Evolutionary conservation across 2,329 filamentous ascomycete species (phyloP).

Genomic region (Xylaria sp.): DNA sequence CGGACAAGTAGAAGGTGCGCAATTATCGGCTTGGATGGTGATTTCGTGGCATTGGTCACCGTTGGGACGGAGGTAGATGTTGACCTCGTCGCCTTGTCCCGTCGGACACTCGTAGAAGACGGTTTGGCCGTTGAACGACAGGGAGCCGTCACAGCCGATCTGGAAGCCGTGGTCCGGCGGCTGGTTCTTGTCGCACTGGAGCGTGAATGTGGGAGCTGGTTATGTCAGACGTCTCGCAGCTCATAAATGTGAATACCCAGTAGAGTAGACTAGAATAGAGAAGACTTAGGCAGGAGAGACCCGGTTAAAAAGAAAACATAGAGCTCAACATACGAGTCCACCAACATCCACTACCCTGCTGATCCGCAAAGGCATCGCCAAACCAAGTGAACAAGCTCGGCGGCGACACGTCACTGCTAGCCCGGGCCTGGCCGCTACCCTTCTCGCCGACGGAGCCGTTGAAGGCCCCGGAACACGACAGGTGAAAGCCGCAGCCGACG

Average conservation of each 20-base stretch:
- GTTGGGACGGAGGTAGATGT: constrained; percentile 62
- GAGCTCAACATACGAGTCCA: constrained; percentile 63
- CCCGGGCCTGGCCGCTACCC: constrained; percentile 69
- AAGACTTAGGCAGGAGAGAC: no score
- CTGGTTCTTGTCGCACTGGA: constrained; percentile 70
- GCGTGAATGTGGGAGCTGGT: constrained; percentile 67
- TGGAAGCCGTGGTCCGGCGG: constrained; percentile 65
- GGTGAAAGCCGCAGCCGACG: constrained; percentile 63
- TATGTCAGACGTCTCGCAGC: no score
- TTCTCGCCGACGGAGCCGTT: constrained; percentile 70
- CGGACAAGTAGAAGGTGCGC: constrained; percentile 44
- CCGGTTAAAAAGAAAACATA: no score
- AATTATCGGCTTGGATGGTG: constrained; percentile 57
- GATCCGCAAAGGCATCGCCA: constrained; percentile 65
- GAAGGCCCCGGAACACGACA: constrained; percentile 61
- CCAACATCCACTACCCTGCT: constrained; percentile 69
- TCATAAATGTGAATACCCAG: no score
- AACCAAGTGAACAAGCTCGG: constrained; percentile 66
- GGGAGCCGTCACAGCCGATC: constrained; percentile 62
- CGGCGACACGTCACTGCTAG: constrained; percentile 60
- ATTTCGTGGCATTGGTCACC: constrained; percentile 61
- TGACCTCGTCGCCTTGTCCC: constrained; percentile 63
- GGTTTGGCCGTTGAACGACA: constrained; percentile 63
- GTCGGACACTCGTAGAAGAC: constrained; percentile 72
- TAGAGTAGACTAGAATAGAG: no score